phyloP scores from a whole-genome alignment of 2,329 filamentous ascomycete genomes.

The Penicillium freii region DNA sequence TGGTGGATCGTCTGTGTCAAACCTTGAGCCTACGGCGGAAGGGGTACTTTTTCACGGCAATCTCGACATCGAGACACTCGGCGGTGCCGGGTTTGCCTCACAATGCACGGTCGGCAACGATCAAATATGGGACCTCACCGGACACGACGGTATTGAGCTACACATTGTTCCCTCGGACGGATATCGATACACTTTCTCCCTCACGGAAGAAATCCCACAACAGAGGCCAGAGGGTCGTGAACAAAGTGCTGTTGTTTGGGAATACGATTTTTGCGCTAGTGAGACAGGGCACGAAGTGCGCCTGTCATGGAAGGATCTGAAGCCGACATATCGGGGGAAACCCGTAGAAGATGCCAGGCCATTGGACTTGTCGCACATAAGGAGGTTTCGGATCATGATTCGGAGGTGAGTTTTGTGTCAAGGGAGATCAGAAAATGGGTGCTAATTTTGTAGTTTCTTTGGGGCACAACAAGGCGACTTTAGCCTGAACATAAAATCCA shows the following conservation, averaged over 20 bases:
- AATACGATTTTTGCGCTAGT: slow-evolving; percentile 60
- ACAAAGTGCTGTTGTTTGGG: slow-evolving; percentile 68
- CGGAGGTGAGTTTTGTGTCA: slow-evolving; percentile 60
- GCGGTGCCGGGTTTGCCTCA: slow-evolving; percentile 78
- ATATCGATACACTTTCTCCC: slow-evolving; percentile 69
- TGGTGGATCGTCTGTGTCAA: slow-evolving; percentile 64
- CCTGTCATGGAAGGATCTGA: slow-evolving; percentile 64
- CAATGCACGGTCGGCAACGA: slow-evolving; percentile 64
- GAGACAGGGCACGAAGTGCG: slow-evolving; percentile 46
- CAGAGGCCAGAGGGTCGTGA: slow-evolving; percentile 62
- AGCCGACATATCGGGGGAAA: slow-evolving; percentile 70
- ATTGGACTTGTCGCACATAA: slow-evolving; percentile 60
- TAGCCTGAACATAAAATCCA: slow-evolving; percentile 54
- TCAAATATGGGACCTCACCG: slow-evolving; percentile 61
- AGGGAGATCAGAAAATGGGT: neutral
- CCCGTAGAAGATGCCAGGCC: slow-evolving; percentile 59
- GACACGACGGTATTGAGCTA: slow-evolving; percentile 61
- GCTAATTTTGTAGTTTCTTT: slow-evolving; percentile 61
- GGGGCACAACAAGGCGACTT: slow-evolving; percentile 70
- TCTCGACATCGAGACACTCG: slow-evolving; percentile 71
- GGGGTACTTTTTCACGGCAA: slow-evolving; percentile 62
- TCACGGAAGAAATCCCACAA: slow-evolving; percentile 68
- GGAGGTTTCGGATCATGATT: slow-evolving; percentile 74
- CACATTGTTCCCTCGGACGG: slow-evolving; percentile 53
- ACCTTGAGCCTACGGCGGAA: slow-evolving; percentile 41